phyloP scores from a whole-genome alignment of 140 eudicot species.

The Stevia rebaudiana region DNA sequence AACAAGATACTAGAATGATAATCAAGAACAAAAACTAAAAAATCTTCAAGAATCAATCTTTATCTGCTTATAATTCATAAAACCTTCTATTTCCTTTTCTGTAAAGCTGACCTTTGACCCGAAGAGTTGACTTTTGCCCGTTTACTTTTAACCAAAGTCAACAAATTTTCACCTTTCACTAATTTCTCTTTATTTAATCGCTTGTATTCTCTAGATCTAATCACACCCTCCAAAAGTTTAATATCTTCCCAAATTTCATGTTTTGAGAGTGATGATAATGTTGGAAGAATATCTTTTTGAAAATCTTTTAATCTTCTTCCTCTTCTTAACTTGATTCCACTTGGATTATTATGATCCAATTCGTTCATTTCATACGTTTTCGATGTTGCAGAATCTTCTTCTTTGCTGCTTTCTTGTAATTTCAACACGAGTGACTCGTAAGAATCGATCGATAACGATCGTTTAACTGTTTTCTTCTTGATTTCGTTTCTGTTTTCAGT shows the following conservation, averaged over 20 bases:
- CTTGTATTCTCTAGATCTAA: slow-evolving; percentile 72
- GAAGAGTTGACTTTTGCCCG: slow-evolving; percentile 44
- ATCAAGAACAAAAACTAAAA: slow-evolving; percentile 18
- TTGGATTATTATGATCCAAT: slow-evolving; percentile 25
- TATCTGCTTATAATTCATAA: slow-evolving; percentile 18
- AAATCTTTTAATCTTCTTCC: slow-evolving; percentile 78
- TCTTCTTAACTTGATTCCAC: slow-evolving; percentile 45
- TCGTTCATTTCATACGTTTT: slow-evolving; percentile 31
- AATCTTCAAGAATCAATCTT: slow-evolving; percentile 23
- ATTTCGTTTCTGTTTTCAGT: slow-evolving; percentile 17
- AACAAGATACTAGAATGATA: slow-evolving; percentile 9
- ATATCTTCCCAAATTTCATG: slow-evolving; percentile 71
- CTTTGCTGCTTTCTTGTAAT: slow-evolving; percentile 34
- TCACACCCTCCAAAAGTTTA: slow-evolving; percentile 48
- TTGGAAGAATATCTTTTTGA: slow-evolving; percentile 63
- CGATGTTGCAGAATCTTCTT: slow-evolving; percentile 55
- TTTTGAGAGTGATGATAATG: slow-evolving; percentile 48
- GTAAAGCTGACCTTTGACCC: slow-evolving; percentile 37
- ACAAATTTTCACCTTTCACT: slow-evolving; percentile 32
- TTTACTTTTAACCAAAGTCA: slow-evolving; percentile 45
- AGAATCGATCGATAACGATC: slow-evolving; percentile 46
- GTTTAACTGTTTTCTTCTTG: slow-evolving; percentile 25
- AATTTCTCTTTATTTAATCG: slow-evolving; percentile 38
- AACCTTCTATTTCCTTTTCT: slow-evolving; percentile 21
- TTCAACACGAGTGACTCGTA: slow-evolving; percentile 57